A percentile compares a stretch with the other conserved stretches of the same genome.
Evolutionary conservation across 306 rosid genomes (phyloP).

Genomic region (Begonia loranthoides): DNA sequence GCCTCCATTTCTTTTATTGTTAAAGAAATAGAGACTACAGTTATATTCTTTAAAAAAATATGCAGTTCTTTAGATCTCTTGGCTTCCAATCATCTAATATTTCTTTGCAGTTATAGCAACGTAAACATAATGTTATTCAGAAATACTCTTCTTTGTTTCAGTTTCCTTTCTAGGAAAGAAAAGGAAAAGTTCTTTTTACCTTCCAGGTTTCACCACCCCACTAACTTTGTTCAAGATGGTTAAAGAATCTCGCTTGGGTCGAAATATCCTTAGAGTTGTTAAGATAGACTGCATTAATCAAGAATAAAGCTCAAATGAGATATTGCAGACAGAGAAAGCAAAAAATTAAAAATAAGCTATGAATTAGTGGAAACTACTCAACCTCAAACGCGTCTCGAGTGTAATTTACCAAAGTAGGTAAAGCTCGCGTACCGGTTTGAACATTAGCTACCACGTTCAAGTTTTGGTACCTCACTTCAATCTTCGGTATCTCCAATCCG

Average conservation of each 20-base stretch:
- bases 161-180: too few relatives aligned
- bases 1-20: too few relatives aligned
- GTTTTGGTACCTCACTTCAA: slow-evolving; percentile 51
- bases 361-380: background rate
- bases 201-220: slow-evolving; percentile 67
- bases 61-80: too few relatives aligned
- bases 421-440: slow-evolving; percentile 52
- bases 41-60: too few relatives aligned
- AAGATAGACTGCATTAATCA: slow-evolving; percentile 31
- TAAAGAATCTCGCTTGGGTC: slow-evolving; percentile 37
- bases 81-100: too few relatives aligned
- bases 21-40: too few relatives aligned
- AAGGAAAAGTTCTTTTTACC: slow-evolving; percentile 18
- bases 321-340: background rate
- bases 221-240: slow-evolving; percentile 40
- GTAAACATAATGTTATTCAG: too few relatives aligned
- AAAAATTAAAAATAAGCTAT: background rate
- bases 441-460: slow-evolving; percentile 48
- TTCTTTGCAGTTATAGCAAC: too few relatives aligned
- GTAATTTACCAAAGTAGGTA: slow-evolving; percentile 48
- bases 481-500: slow-evolving; percentile 44
- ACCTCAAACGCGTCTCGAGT: slow-evolving; percentile 51
- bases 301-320: background rate
- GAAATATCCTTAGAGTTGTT: slow-evolving; percentile 27
- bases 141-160: too few relatives aligned